Base-by-base conservation (phyloP, 1,139 yeast species). In the Scheffersomyces illinoinensis region DNA sequence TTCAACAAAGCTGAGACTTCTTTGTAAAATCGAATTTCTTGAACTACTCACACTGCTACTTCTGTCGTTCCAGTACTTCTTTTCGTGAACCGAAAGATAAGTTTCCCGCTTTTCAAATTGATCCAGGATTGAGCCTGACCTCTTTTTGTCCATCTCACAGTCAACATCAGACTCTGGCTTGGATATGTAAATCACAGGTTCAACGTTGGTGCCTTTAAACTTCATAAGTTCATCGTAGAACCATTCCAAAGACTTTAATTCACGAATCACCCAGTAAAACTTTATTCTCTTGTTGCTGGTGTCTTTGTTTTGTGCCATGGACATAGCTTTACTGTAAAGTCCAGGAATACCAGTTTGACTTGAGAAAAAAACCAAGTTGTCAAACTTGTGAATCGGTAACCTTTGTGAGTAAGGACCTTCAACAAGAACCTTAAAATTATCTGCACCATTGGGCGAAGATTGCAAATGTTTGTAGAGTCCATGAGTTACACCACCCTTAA, bases 271-370 rank as follows among this genome's bases (percentile, higher is more conserved):
- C 81, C 81, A 77, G 63, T 69, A 68, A 48, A 77, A 70, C 61
- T 72, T 73, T 47, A 75, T 58, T 53, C 57, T 57, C 7, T 61
- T 57, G 46, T 59, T 57, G 2, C 59, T 57, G 14, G 47, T 6
- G 8, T 54, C 49, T 18, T 49, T 43, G 18, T 61, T 63, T 60
- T 63, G 56, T 62, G 71, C 69, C 59, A 76, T 62, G 50, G 68
- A 68, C 48, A 61, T 61, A 17, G 75, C 76, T 63, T 76, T 76
- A 20, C 70, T 67, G 61, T 70, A 76, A 52, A 77, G 62, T 6
- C 80, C 81, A 1, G 96, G 89, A 60, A 90, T 81, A 61, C 96
- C 96, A 59, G 88, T 87, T 53, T 93, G 93, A 59, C 92, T 90
- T 2, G 89, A 89, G 19, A 68, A 51, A 56, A 67, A 68, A 10